Evolutionary conservation across 2,329 filamentous ascomycete species (phyloP), one percentile per base, ranked within the genome.

Genomic region (Metarhizium album): DNA sequence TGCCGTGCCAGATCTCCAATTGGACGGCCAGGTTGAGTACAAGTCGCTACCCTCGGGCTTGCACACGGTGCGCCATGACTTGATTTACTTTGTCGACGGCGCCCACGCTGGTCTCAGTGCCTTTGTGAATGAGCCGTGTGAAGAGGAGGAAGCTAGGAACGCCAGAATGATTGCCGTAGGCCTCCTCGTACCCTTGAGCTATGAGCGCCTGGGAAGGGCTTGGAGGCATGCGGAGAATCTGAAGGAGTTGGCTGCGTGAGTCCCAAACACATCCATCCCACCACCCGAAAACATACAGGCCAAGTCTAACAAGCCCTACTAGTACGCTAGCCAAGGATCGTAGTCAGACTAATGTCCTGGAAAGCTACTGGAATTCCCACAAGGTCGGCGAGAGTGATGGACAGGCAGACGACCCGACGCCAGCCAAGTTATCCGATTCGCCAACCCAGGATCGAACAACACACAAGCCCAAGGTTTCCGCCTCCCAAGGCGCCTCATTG

Each of bases 131-230:
- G 80, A 79, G 56, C 84, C 86, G 2, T 90, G 88, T 46, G 82
- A 85, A 14, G 86, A 88, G 58, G 80, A 79, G 54, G 82, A 80
- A 48, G 81, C 87, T 48, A 84, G 93, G 53, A 87, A 95, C 74
- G 93, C 93, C 47, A 82, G 86, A 59, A 96, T 98, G 82, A 83
- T 96, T 55, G 87, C 91, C 14, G 89, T 97, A 1, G 93, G 93
- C 40, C 80, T 91, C 27, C 72, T 98, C 58, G 90, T 97, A 2
- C 88, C 89, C 6, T 68, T 95, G 48, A 91, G 85, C 63, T 86
- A 87, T 62, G 91, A 91, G 23, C 79, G 90, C 50, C 73, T 97
- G 22, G 93, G 93, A 3, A 81, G 90, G 56, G 86, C 85, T 48
- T 98, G 93, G 93, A 80, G 84, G 58, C 90, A 96, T 70, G 90